Percentiles rank a stretch among this genome's conserved stretches.
These are phyloP conservation scores for Lentinula sp. DNA, from an alignment of 768 basidiomycete species.

Conservation along the genomic window DNA sequence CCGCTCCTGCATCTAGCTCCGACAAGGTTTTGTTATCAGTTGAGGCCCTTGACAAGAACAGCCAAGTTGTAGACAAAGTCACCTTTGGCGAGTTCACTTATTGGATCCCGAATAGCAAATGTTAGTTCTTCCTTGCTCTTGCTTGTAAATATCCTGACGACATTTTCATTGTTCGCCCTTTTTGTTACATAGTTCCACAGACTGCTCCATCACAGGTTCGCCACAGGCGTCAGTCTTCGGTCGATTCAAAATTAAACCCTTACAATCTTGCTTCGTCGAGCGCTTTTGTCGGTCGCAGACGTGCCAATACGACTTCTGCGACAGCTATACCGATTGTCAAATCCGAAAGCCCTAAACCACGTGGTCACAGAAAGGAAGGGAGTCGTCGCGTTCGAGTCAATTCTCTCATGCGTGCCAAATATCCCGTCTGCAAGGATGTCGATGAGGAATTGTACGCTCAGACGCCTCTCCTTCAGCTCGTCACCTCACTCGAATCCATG, in stretches of 20 bases:
- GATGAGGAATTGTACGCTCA: conserved; percentile 39
- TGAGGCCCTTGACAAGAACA: conserved; percentile 52
- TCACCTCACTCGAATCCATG: conserved; percentile 49
- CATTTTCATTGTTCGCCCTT: neutral
- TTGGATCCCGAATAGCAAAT: conserved; percentile 34
- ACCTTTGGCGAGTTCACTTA: conserved; percentile 72
- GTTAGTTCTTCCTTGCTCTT: conserved; percentile 8
- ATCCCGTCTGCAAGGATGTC: conserved; percentile 17
- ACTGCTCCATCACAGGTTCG: conserved; percentile 10
- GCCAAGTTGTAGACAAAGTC: conserved; percentile 53
- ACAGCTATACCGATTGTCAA: conserved; percentile 27
- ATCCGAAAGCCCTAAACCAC: conserved; percentile 31
- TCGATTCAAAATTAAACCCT: conserved; percentile 27
- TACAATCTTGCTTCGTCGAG: conserved; percentile 12
- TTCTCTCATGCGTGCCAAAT: conserved; percentile 36
- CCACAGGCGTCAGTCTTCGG: conserved; percentile 13
- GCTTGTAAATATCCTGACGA: neutral
- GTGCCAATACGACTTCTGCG: conserved; percentile 26
- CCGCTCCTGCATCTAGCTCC: conserved; percentile 39
- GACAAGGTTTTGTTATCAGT: conserved; percentile 51
- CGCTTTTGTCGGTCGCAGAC: conserved; percentile 26
- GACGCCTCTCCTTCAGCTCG: conserved; percentile 55
- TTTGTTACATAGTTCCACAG: conserved; percentile 1
- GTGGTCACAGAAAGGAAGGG: conserved; percentile 25
- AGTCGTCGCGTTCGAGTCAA: conserved; percentile 36